Evolutionary conservation across 2,329 filamentous ascomycete genomes (phyloP), one percentile per base, ranked within the genome.

Genomic region (Botrytis galanthina): DNA sequence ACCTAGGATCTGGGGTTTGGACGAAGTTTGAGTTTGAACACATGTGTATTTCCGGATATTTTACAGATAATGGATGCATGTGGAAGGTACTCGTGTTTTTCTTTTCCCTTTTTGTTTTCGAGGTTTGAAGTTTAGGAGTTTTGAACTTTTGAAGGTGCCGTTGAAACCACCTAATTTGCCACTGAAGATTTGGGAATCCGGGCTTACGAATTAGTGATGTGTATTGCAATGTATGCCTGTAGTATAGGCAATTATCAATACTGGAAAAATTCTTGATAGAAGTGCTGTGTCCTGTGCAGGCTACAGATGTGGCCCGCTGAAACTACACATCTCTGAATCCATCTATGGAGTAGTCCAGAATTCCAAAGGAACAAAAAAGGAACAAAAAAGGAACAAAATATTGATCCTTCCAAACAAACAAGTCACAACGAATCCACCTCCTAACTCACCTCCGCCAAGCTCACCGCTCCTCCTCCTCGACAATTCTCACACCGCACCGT

Each of bases 151-250:
- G 26, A 44, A 10, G 39, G 39, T 68, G 64, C 26, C 18, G 26
- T 57, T 68, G 48, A 68, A 57, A 57, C 64, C 8, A 57, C 32
- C 48, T 68, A 42, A 68, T 57, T 68, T 68, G 66, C 66, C 66
- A 57, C 35, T 42, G 18, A 14, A 57, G 35, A 57, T 68, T 29
- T 10, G 64, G 26, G 14, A 12, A 42, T 54, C 39, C 4, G n/a
- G 35, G 64, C 46, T 68, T 54, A 42, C 46, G 32, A 57, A 42
- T 68, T 54, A 42, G 26, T 57, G 35, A 68, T 57, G 48, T 42
- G 35, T n/a, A 22, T 6, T 42, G 66, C 18, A 37, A 39, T 26
- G 48, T 20, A 42, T 29, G 48, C 48, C 48, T 57, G 48, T 32
- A 32, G 64, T 39, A 39, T 67, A 67, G 64, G 64, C 46, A n/a